Evolutionary conservation across 345 rosid genomes (phyloP).

Genomic region (Citrus australasica): DNA sequence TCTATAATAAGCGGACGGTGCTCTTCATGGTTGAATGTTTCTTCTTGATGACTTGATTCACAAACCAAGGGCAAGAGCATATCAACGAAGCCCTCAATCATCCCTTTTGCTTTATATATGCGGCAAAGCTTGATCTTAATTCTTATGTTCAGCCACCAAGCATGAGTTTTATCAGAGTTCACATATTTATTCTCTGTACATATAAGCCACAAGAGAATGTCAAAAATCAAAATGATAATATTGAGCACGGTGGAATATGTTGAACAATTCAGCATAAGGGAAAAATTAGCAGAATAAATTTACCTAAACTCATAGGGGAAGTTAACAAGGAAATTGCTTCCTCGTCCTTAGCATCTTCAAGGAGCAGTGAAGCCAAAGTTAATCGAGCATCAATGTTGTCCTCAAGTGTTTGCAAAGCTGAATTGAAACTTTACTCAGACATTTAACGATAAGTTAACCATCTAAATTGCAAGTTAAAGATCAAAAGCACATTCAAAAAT

Average conservation of each 20-base stretch:
- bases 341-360: conserved; percentile 72
- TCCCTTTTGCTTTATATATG: conserved; percentile 72
- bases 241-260: neutral
- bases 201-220: conserved; percentile 2
- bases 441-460: neutral
- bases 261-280: neutral
- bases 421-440: conserved; percentile 15
- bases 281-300: neutral
- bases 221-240: neutral
- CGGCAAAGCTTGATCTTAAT: conserved; percentile 69
- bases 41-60: conserved; percentile 29
- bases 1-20: neutral
- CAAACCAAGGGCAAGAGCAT: conserved; percentile 61
- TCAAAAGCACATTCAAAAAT: neutral
- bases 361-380: conserved; percentile 71
- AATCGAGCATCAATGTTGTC: conserved; percentile 65
- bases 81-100: conserved; percentile 68
- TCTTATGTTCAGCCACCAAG: conserved; percentile 77
- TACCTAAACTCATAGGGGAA: conserved; percentile 63
- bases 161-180: conserved; percentile 31
- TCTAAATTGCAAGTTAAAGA: neutral
- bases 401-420: conserved; percentile 62
- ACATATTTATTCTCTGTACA: conserved; percentile 16
- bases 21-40: neutral
- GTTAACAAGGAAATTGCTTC: conserved; percentile 77